Evolutionary conservation across 2,329 filamentous ascomycete genomes (phyloP).

Genomic region (Exophiala phaeomuriformis): DNA sequence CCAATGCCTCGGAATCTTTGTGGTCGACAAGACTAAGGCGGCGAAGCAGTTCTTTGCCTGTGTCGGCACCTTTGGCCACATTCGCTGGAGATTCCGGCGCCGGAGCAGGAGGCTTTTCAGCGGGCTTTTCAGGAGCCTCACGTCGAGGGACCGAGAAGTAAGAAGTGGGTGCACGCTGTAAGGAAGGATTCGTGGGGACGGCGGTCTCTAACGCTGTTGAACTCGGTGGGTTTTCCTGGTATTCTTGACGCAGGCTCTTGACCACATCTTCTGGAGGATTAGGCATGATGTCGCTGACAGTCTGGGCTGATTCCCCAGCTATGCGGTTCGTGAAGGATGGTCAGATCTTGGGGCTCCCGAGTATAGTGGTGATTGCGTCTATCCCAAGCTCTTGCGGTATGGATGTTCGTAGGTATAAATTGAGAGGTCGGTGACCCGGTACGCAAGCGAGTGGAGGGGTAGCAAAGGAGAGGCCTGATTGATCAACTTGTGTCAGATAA

Average conservation of each 20-base stretch:
- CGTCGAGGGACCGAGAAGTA: conserved; percentile 19
- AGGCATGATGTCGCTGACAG: neutral
- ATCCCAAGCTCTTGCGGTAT: too few species aligned
- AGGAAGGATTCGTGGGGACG: conserved; percentile 25
- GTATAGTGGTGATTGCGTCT: neutral
- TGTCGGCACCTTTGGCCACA: conserved; percentile 39
- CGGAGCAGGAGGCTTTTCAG: conserved; percentile 12
- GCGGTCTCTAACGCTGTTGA: neutral
- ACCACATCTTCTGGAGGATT: neutral
- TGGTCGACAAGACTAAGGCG: conserved; percentile 44
- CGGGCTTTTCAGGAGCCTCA: conserved; percentile 24
- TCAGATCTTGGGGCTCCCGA: neutral
- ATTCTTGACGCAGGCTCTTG: neutral
- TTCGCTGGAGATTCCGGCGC: conserved; percentile 33
- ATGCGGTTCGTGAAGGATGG: neutral
- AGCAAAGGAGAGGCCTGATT: neutral
- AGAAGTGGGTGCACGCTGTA: conserved; percentile 25
- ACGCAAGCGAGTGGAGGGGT: neutral
- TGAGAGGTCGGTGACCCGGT: neutral
- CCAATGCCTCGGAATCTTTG: conserved; percentile 27
- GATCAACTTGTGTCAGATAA: neutral
- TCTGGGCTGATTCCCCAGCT: neutral
- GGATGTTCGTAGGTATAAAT: neutral
- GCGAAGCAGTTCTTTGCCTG: conserved; percentile 46
- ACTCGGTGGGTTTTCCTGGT: conserved; percentile 2